Base-by-base conservation (phyloP, 176 grass and related monocot genomes). In the Cenchrus fungigraminus region DNA sequence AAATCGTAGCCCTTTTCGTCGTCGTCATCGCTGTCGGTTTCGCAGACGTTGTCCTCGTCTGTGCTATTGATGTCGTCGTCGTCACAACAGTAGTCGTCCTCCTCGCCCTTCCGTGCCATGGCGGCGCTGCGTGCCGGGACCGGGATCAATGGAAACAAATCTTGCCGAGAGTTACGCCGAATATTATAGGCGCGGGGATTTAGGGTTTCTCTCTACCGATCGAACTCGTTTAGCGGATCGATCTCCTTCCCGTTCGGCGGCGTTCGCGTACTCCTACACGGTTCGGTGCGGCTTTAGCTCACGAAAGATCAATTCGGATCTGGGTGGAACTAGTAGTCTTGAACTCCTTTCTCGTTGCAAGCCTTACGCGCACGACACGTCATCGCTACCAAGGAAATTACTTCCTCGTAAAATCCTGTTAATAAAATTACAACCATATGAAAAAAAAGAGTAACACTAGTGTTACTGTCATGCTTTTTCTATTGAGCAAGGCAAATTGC, bases 31-130 rank as follows among this genome's bases (percentile, higher is more conserved):
- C 17, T 2, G 29, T 5, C 20, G 47, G 3, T 12, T 0, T 45
- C 11, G 56, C 5, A 3, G 52, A 16, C 53, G 53, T 6, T 16
- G 53, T 59, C 19, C 19, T 59, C 57, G 19, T 59, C 57, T 9
- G 53, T 55, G 76, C 14, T 16, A 12, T 31, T 25, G 19, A 28
- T 8, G 51, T 70, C 13, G 16, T 46, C 83, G 19, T 13, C 73
- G n/a, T 6, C 40, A 8, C 2, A 19, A 11, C 5, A 20, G 66
- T 44, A 71, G 22, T 60, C 9, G 11, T 73, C 55, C 42, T 62
- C 68, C n/a, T 8, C 6, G 22, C 37, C 75, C 65, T 17, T 85
- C 2, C 12, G 62, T 16, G 34, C 16, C 70, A 90, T 85, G 73
- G 57, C 79, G 34, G 28, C 15, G 44, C 4, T 22, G n/a, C 16